These are phyloP conservation scores for Mimosa bimucronata DNA, from an alignment of 306 rosid species.

Conservation along the genomic window DNA sequence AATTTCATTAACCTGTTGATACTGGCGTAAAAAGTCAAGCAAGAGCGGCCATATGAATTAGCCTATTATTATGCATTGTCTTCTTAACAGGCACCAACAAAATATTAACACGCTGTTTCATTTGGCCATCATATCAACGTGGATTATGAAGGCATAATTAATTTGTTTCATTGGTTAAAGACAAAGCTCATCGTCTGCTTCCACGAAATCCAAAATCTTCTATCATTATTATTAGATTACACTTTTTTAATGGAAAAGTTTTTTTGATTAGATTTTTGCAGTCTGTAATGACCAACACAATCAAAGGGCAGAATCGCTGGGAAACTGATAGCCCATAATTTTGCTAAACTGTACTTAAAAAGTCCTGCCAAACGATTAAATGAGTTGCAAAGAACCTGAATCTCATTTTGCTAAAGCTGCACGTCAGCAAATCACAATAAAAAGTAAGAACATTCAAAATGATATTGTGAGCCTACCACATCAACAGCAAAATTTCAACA, in stretches of 20 bases:
- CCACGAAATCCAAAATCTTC: no score
- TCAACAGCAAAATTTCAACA: constrained; percentile 20
- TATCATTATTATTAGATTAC: background rate
- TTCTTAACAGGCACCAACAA: background rate
- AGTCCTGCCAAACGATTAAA: constrained; percentile 32
- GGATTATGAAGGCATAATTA: background rate
- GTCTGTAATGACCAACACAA: background rate
- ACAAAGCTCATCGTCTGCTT: background rate
- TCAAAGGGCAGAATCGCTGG: background rate
- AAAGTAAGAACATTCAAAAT: background rate
- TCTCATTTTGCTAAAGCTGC: constrained; percentile 29
- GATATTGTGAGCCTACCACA: constrained; percentile 35
- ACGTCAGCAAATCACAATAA: constrained; percentile 5
- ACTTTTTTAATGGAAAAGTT: background rate
- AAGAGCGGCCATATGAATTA: background rate
- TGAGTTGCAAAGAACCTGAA: background rate
- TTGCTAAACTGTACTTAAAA: constrained; percentile 19
- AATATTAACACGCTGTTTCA: background rate
- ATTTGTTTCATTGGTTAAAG: background rate
- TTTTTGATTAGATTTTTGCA: background rate
- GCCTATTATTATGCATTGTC: background rate
- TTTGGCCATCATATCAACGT: background rate
- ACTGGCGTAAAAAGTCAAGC: background rate
- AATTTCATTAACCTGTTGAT: background rate
- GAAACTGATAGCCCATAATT: background rate